Evolutionary conservation across 2,329 filamentous ascomycete species (phyloP).

Genomic region (Ophiostoma sp.): DNA sequence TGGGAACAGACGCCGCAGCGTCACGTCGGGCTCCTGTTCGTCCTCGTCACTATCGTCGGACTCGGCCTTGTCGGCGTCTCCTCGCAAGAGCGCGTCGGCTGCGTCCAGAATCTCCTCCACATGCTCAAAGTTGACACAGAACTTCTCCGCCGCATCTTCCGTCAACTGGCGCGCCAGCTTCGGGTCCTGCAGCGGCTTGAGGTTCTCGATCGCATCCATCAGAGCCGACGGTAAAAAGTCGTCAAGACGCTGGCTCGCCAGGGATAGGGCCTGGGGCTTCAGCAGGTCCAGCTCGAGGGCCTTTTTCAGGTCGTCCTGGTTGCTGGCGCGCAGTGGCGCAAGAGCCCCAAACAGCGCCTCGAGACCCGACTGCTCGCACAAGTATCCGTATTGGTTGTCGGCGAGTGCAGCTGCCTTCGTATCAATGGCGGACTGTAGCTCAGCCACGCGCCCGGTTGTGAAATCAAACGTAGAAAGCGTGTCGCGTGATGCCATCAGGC

Average conservation of each 20-base stretch:
- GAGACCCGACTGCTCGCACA: slow-evolving; percentile 70
- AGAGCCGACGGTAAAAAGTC: slow-evolving; percentile 87
- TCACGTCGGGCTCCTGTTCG: slow-evolving; percentile 19
- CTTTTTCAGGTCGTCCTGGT: slow-evolving; percentile 46
- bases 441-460: slow-evolving; percentile 48
- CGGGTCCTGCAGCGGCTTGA: slow-evolving; percentile 68
- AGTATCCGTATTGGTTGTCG: slow-evolving; percentile 64
- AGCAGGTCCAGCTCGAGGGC: slow-evolving; percentile 52
- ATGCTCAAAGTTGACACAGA: slow-evolving; percentile 76
- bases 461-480: slow-evolving; percentile 59
- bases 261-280: slow-evolving; percentile 54
- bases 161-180: slow-evolving; percentile 68
- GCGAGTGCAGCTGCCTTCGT: slow-evolving; percentile 53
- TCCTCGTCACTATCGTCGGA: slow-evolving; percentile 11
- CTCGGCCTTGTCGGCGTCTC: slow-evolving; percentile 28
- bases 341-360: slow-evolving; percentile 57
- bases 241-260: slow-evolving; percentile 72
- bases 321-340: slow-evolving; percentile 34
- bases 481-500: slow-evolving; percentile 53
- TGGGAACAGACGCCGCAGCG: slow-evolving; percentile 47
- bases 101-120: slow-evolving; percentile 47
- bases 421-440: slow-evolving; percentile 53
- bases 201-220: slow-evolving; percentile 81
- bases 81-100: slow-evolving; percentile 36
- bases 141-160: slow-evolving; percentile 73